phyloP scores from a whole-genome alignment of 805 yeast genomes.

The Cyberlindnera petersonii region DNA sequence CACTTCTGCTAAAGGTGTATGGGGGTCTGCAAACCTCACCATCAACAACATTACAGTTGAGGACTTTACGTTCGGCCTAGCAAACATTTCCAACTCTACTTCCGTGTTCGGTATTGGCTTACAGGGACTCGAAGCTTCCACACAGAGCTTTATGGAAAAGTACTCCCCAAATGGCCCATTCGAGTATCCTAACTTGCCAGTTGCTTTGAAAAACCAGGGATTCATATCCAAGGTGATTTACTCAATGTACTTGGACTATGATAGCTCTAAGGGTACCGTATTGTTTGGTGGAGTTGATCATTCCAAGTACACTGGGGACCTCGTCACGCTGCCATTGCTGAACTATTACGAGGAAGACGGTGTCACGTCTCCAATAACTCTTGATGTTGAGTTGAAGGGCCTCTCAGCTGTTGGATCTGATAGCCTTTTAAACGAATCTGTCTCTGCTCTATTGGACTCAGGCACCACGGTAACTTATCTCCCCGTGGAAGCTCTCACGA shows the following conservation, averaged over 20 bases:
- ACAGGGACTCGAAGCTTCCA: slow-evolving; percentile 9
- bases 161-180: slow-evolving; percentile 5
- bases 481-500: slow-evolving; percentile 30
- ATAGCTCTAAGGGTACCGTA: slow-evolving; percentile 41
- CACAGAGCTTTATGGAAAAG: slow-evolving; percentile 6
- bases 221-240: slow-evolving; percentile 48
- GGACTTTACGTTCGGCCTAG: slow-evolving; percentile 58
- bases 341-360: slow-evolving; percentile 35
- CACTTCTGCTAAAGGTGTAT: slow-evolving; percentile 46
- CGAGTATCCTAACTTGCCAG: slow-evolving; percentile 9
- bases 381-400: slow-evolving; percentile 22
- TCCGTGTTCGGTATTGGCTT: slow-evolving; percentile 14
- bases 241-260: slow-evolving; percentile 47
- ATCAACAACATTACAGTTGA: slow-evolving; percentile 41
- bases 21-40: slow-evolving; percentile 60
- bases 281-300: slow-evolving; percentile 65
- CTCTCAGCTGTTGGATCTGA: slow-evolving; percentile 37
- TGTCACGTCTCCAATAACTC: slow-evolving; percentile 29
- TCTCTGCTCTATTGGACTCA: slow-evolving; percentile 42
- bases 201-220: slow-evolving; percentile 45
- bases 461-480: slow-evolving; percentile 51
- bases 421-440: not conserved
- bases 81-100: slow-evolving; percentile 56
- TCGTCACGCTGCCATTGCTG: slow-evolving; percentile 39
- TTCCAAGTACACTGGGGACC: slow-evolving; percentile 47